Base-by-base conservation (phyloP, 176 grass and related monocot genomes). In the Paspalum vaginatum region DNA sequence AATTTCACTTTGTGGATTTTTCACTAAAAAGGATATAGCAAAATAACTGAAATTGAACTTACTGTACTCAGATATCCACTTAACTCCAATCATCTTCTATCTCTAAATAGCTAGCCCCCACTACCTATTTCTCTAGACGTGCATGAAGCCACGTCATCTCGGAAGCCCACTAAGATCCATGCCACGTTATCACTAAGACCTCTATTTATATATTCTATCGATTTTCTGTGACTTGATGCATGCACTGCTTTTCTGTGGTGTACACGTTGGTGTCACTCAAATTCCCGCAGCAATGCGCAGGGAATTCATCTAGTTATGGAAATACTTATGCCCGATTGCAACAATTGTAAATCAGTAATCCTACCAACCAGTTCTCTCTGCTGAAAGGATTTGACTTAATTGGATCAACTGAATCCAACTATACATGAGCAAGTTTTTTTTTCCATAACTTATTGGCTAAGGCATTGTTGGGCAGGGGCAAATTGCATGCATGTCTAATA, bases 1-100 rank as follows among this genome's bases (percentile, higher is more conserved):
- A 12, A 53, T 57, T 72, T 62, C 32, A 53, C 38, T 79, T 32
- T 65, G 55, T 54, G 48, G 54, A 55, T 38, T 85, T 50, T 22
- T 72, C 46, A 65, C 40, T 55, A 85, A 20, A 73, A 51, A 64
- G 20, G 59, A n/a, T n/a, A 64, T 73, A 72, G 22, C 59, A 17
- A 52, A 16, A 11, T 47, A 61, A 71, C 0, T 78, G 26, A 60
- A 78, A 37, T 9, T 79, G 22, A 25, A 72, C 32, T 71, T 26
- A 61, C 7, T 61, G n/a, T 41, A 44, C 41, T 21, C 41, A 49
- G 3, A 41, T 69, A 21, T 69, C 40, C 73, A 77, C 27, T 68
- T 61, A 52, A 41, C 25, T 60, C 26, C n/a, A 78, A 76, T 6
- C 57, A 47, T n/a, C n/a, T n/a, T n/a, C n/a, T n/a, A n/a, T n/a